Evolutionary conservation across 2,329 filamentous ascomycete species (phyloP), one percentile per base, ranked within the genome.

Genomic region (Pseudocercospora fijiensis): DNA sequence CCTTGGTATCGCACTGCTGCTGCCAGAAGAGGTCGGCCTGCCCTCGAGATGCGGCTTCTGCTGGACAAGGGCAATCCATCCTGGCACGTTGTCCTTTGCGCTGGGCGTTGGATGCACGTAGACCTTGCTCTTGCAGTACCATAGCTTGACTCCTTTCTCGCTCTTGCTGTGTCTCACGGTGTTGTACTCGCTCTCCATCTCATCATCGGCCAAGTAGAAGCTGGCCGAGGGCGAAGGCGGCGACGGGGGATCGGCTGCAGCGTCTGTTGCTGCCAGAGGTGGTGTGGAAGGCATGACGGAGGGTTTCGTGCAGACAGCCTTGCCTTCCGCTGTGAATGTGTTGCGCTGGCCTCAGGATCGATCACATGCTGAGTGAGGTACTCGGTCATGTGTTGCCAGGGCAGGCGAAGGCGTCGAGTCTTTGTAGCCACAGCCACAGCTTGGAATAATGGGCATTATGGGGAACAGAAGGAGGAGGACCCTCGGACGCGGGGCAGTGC

Each of bases 61-160:
- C 77, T 99, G 92, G 13, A 99, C 83, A 2, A 99, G 84, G 18
- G 95, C 94, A 70, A 99, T 88, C 76, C 95, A 99, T 52, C 95
- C 95, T 3, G 92, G 83, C 61, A 99, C 96, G 70, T 99, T 99
- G 81, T 99, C 95, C 80, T 93, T 96, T 62, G 93, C 86, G 0
- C 92, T 96, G 0, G 94, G 90, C 0, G 92, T 92, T 0, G 95
- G 95, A 77, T 99, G 95, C 49, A 99, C 89, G 76, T 98, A 99
- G 76, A 99, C 95, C 84, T 98, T 99, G 88, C 92, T 97, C 81
- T 99, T 99, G 20, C 92, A 94, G 73, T 90, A 97, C 13, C 99
- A 83, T 30, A 99, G 82, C 79, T 98, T 99, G 52, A 99, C 95
- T 1, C 94, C 95, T 69, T 86, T 86, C 16, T 49, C 57, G 4